These are phyloP conservation scores for Fusarium sp. DNA, from an alignment of 2,329 filamentous ascomycete species.

Conservation along the genomic window DNA sequence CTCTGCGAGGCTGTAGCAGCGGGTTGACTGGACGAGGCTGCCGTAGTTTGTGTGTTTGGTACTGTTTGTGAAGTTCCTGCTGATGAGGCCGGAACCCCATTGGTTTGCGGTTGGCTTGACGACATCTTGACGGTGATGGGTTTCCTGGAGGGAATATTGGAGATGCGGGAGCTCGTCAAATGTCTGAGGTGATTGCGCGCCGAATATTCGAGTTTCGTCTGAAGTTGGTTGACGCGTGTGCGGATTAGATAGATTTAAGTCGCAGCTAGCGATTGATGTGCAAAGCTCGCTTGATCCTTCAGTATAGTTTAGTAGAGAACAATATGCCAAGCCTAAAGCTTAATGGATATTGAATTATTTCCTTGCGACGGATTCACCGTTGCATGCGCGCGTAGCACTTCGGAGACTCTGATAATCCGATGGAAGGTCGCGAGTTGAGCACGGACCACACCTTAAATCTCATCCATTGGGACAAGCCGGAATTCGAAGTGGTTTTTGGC, in stretches of 20 bases:
- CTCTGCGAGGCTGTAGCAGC: constrained; percentile 37
- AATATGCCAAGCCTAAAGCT: constrained; percentile 3
- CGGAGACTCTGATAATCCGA: constrained; percentile 44
- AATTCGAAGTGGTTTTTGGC: constrained; percentile 28
- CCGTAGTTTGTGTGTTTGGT: constrained; percentile 51
- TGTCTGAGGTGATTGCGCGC: constrained; percentile 10
- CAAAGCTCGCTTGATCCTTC: background rate
- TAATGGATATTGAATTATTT: constrained; percentile 6
- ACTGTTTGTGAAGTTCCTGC: constrained; percentile 52
- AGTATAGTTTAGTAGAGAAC: background rate
- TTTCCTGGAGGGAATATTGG: background rate
- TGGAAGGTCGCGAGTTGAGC: constrained; percentile 12
- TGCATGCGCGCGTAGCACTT: constrained; percentile 10
- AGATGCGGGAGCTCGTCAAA: constrained; percentile 4
- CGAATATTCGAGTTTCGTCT: constrained; percentile 1
- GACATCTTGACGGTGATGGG: constrained; percentile 45
- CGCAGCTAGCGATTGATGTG: background rate
- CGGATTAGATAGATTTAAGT: background rate
- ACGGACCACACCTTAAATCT: constrained; percentile 53
- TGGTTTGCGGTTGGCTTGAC: constrained; percentile 61
- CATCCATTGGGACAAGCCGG: constrained; percentile 30
- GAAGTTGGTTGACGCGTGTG: background rate
- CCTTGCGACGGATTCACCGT: constrained; percentile 15
- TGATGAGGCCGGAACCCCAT: constrained; percentile 61
- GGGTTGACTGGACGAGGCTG: constrained; percentile 45